These are phyloP conservation scores for Deuterostichococcus epilithicus DNA, from an alignment of 139 green algal genomes.

Conservation along the genomic window DNA sequence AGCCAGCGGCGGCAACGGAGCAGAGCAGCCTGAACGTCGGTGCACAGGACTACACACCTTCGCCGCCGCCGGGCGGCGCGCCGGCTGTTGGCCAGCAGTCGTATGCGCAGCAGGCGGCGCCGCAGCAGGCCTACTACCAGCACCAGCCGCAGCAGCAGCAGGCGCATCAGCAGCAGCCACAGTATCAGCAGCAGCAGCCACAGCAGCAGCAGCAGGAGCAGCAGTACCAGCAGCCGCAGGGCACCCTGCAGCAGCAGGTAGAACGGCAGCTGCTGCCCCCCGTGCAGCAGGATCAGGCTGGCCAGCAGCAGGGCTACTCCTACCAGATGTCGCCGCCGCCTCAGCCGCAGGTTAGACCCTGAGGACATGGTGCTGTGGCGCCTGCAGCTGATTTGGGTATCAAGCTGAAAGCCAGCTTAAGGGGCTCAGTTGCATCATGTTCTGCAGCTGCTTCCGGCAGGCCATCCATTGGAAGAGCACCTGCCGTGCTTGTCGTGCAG, in stretches of 20 bases:
- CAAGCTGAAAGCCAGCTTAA: too few relatives aligned
- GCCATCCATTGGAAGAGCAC: too few relatives aligned
- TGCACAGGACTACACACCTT: conserved; percentile 17
- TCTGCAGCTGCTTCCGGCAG: too few relatives aligned
- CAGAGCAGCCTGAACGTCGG: conserved; percentile 22
- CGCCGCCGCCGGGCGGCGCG: background rate
- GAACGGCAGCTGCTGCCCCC: background rate
- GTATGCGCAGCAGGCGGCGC: background rate
- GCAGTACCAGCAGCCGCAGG: background rate
- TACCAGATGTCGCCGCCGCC: background rate
- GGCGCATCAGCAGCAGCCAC: background rate
- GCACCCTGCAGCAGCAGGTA: too few relatives aligned
- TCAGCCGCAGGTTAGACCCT: background rate
- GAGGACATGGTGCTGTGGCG: too few relatives aligned
- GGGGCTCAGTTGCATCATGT: too few relatives aligned
- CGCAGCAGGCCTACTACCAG: background rate
- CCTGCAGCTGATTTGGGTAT: too few relatives aligned
- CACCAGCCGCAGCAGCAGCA: background rate
- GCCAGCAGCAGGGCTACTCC: background rate
- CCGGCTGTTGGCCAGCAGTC: background rate
- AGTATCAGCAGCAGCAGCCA: conserved; percentile 5
- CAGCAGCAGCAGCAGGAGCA: background rate
- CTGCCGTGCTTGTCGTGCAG: too few relatives aligned
- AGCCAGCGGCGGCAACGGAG: background rate
- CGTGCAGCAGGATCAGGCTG: background rate